Evolutionary conservation across 2,329 filamentous ascomycete species (phyloP).

Genomic region (Trichoderma sp.): DNA sequence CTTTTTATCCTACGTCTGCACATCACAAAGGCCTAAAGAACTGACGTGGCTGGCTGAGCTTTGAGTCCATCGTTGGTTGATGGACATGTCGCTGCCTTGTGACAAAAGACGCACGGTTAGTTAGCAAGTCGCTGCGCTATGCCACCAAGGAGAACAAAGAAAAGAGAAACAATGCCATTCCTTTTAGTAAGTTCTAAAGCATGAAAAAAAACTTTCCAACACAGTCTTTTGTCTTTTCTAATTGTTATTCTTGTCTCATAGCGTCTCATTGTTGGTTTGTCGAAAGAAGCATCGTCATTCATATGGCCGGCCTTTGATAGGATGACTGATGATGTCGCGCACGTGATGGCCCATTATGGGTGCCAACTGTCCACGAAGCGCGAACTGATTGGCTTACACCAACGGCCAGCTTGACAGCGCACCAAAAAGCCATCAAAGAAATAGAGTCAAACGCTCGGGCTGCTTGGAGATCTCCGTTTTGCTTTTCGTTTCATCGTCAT

Average conservation of each 20-base stretch:
- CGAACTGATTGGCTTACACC: slow-evolving; percentile 3
- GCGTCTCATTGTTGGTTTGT: neutral
- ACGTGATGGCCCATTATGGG: slow-evolving; percentile 19
- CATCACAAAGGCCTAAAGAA: neutral
- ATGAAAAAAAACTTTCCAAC: neutral
- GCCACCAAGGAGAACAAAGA: slow-evolving; percentile 12
- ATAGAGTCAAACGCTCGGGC: neutral
- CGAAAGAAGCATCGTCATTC: neutral
- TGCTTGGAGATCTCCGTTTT: neutral
- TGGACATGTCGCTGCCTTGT: neutral
- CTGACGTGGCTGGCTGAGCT: neutral
- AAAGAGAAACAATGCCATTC: neutral
- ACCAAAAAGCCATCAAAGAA: neutral
- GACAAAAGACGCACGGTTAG: slow-evolving; percentile 5
- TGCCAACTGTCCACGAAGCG: slow-evolving; percentile 16
- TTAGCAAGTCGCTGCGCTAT: neutral
- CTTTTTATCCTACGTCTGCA: neutral
- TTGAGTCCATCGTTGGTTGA: slow-evolving; percentile 4
- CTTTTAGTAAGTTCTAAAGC: neutral
- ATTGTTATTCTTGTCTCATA: neutral
- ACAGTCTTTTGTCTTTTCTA: neutral
- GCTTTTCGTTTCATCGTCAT: neutral
- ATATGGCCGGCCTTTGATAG: neutral
- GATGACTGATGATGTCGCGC: neutral
- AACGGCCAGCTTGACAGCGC: neutral